Base-by-base conservation (phyloP, 495 filamentous ascomycete genomes). In the Penicillium malachiteum region DNA sequence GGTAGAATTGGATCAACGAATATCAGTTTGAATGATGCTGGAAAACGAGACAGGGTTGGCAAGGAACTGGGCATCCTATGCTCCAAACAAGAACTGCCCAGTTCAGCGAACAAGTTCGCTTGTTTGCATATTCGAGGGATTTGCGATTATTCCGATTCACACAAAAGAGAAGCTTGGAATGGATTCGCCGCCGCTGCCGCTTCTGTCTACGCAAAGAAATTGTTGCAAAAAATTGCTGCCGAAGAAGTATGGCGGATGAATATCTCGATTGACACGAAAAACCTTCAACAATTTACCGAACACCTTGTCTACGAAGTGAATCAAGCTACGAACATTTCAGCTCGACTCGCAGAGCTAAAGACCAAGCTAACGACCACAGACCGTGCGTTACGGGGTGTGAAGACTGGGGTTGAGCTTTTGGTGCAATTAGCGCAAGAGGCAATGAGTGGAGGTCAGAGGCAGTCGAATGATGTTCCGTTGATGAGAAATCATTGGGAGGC, bases 61-160 rank as follows among this genome's bases (percentile, higher is more conserved):
- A 48, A 48, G 13, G 26, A 33, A 5, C 5, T 48, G 9, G 45
- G 30, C n/a, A 32, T 48, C 13, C 13, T 35, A 34, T 48, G 30
- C 45, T 35, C 45, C 10, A 44, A 44, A 12, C 7, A 44, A 31
- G 42, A 30, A 21, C 42, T 30, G 30, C 13, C 30, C 4, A 33
- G 32, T 11, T 11, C 32, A 30, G 6, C 2, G 4, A 33, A 48
- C 26, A 35, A 14, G 12, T 35, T 48, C 1, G 26, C 45, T 16
- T 48, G 45, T 48, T 7, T 48, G 8, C 45, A 48, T 14, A 34
- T 48, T 35, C 45, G 45, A 33, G 45, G 45, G 1, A 48, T 48
- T n/a, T 35, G 45, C 31, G 12, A 48, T 11, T 48, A 48, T 10
- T 30, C 45, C 5, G 45, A 48, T 12, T 33, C 45, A 7, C 45